phyloP scores from a whole-genome alignment of 2,329 filamentous ascomycete species.

The Tolypocladium sp. region DNA sequence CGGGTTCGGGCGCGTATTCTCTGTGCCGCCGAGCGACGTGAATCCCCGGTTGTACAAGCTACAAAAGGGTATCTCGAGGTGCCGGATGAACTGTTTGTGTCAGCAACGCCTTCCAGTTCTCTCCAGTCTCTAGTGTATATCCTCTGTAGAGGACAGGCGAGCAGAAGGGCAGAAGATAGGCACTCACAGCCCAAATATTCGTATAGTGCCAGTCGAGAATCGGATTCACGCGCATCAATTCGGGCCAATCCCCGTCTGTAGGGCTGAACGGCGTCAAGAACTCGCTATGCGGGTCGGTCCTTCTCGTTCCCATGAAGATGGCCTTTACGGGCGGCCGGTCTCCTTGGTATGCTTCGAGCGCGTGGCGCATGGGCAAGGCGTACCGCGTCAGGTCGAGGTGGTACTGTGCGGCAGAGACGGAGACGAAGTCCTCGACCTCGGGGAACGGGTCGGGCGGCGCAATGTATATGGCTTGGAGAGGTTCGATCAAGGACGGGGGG shows the following conservation, averaged over 20 bases:
- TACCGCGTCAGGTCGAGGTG: conserved; percentile 69
- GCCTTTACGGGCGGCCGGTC: conserved; percentile 57
- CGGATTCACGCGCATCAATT: conserved; percentile 87
- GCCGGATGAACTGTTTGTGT: conserved; percentile 61
- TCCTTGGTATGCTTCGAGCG: conserved; percentile 67
- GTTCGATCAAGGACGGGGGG: conserved; percentile 23
- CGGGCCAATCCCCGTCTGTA: conserved; percentile 84
- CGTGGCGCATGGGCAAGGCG: conserved; percentile 68
- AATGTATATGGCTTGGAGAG: conserved; percentile 79
- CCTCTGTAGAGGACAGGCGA: not conserved
- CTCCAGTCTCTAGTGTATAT: not conserved
- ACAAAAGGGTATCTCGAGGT: conserved; percentile 76
- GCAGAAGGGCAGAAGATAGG: not conserved
- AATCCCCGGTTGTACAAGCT: conserved; percentile 79
- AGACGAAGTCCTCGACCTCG: conserved; percentile 80
- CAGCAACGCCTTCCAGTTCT: conserved; percentile 3
- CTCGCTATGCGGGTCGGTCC: conserved; percentile 86
- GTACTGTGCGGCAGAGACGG: conserved; percentile 55
- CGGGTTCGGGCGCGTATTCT: conserved; percentile 86
- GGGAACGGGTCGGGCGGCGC: conserved; percentile 75
- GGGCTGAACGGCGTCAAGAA: conserved; percentile 71
- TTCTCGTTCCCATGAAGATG: conserved; percentile 53
- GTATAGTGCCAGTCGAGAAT: conserved; percentile 97
- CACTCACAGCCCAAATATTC: conserved; percentile 83
- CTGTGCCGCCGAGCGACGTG: conserved; percentile 83